A percentile compares a stretch with the other conserved stretches of the same genome.
Evolutionary conservation across 306 rosid species (phyloP).

Genomic region (Bauhinia variegata): DNA sequence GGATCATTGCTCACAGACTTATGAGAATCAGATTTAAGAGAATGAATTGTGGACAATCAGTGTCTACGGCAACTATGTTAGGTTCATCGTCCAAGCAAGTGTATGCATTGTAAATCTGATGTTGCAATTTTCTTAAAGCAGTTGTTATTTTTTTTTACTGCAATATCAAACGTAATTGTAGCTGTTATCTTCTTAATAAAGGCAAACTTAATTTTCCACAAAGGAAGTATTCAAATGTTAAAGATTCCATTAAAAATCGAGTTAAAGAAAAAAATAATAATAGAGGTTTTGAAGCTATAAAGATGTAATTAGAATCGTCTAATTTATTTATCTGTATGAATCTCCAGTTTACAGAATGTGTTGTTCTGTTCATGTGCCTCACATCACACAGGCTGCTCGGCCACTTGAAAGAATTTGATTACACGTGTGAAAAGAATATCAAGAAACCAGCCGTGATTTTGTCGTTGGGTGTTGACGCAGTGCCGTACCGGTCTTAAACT

Average conservation of each 20-base stretch:
- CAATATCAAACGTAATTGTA: slow-evolving; percentile 11
- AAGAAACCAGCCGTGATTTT: too few species aligned
- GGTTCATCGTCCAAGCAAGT: slow-evolving; percentile 61
- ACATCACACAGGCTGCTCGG: too few species aligned
- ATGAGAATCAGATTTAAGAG: too few species aligned
- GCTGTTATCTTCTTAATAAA: slow-evolving; percentile 19
- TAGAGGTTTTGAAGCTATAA: too few species aligned
- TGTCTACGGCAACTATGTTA: slow-evolving; percentile 55
- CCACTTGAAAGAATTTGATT: too few species aligned
- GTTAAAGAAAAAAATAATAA: too few species aligned
- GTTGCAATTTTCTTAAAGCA: slow-evolving; percentile 10
- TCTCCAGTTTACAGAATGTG: too few species aligned
- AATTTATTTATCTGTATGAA: too few species aligned
- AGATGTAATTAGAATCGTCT: too few species aligned
- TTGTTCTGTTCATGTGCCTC: too few species aligned
- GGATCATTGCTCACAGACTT: slow-evolving; percentile 65
- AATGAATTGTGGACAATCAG: slow-evolving; percentile 55
- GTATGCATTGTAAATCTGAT: slow-evolving; percentile 64
- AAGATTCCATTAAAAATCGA: too few species aligned
- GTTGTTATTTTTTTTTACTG: neutral
- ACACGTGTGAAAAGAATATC: neutral
- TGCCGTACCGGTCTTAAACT: neutral
- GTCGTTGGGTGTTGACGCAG: neutral
- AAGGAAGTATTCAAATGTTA: too few species aligned
- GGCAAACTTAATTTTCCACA: slow-evolving; percentile 3